These are phyloP conservation scores for Cucumis hystrix DNA, from an alignment of 306 rosid genomes.

Conservation along the genomic window DNA sequence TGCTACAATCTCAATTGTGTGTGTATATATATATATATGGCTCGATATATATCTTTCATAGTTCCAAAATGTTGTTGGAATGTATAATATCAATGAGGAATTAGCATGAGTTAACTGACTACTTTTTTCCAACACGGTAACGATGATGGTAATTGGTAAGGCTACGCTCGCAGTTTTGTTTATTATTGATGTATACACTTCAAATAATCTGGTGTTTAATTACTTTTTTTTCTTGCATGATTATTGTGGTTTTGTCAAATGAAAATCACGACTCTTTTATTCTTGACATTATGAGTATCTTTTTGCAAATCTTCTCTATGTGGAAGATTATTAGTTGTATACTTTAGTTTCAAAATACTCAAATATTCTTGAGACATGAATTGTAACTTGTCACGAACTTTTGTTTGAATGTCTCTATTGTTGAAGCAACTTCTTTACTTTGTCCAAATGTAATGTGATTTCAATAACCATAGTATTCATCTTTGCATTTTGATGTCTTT, in stretches of 20 bases:
- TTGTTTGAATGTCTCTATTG: background rate
- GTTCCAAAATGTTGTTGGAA: background rate
- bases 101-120: background rate
- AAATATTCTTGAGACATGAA: background rate
- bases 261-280: background rate
- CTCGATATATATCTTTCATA: background rate
- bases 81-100: background rate
- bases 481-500: background rate
- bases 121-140: background rate
- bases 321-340: background rate
- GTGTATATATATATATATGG: too few species aligned
- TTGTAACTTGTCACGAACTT: background rate
- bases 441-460: background rate
- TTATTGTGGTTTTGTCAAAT: background rate
- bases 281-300: background rate
- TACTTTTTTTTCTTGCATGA: background rate
- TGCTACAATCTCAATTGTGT: background rate
- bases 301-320: background rate
- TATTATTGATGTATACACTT: background rate
- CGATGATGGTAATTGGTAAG: background rate
- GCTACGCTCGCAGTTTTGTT: background rate
- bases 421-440: background rate
- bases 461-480: background rate
- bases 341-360: background rate
- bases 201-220: background rate